Evolutionary conservation across 768 basidiomycete genomes (phyloP).

Genomic region (Russula compacta): DNA sequence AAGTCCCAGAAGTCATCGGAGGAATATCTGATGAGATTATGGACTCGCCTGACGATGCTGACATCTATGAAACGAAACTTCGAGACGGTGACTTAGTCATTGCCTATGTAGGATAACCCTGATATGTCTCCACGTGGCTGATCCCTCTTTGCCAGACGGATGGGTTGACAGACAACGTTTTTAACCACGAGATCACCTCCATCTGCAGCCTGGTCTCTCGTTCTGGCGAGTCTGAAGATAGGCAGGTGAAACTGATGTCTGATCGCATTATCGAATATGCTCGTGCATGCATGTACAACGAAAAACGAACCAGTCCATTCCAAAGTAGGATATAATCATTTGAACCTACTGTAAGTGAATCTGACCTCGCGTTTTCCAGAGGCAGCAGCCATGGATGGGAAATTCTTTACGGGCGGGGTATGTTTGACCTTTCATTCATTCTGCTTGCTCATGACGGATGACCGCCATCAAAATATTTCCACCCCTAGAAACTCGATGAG

Average conservation of each 20-base stretch:
- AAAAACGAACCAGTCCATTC: slow-evolving; percentile 60
- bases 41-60: slow-evolving; percentile 37
- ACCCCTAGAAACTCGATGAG: slow-evolving; percentile 68
- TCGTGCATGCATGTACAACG: slow-evolving; percentile 58
- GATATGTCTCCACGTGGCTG: not conserved
- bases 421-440: slow-evolving; percentile 28
- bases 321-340: slow-evolving; percentile 40
- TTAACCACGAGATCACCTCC: slow-evolving; percentile 56
- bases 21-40: slow-evolving; percentile 22
- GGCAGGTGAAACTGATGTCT: slow-evolving; percentile 61
- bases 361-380: slow-evolving; percentile 28
- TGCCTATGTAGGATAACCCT: slow-evolving; percentile 33
- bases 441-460: not conserved
- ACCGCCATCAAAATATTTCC: not conserved
- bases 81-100: slow-evolving; percentile 47
- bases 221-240: slow-evolving; percentile 36
- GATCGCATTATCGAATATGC: slow-evolving; percentile 66
- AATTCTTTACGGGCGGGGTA: slow-evolving; percentile 65
- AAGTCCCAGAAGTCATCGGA: slow-evolving; percentile 25
- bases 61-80: slow-evolving; percentile 37
- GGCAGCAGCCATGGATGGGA: slow-evolving; percentile 55
- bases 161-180: slow-evolving; percentile 49
- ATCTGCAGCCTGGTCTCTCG: slow-evolving; percentile 57
- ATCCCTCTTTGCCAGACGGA: slow-evolving; percentile 36
- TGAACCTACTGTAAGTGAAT: not conserved